Percentiles rank a stretch among this genome's conserved stretches.
Evolutionary conservation across 305 asterid species (phyloP).

Genomic region (Fraxinus platypoda): DNA sequence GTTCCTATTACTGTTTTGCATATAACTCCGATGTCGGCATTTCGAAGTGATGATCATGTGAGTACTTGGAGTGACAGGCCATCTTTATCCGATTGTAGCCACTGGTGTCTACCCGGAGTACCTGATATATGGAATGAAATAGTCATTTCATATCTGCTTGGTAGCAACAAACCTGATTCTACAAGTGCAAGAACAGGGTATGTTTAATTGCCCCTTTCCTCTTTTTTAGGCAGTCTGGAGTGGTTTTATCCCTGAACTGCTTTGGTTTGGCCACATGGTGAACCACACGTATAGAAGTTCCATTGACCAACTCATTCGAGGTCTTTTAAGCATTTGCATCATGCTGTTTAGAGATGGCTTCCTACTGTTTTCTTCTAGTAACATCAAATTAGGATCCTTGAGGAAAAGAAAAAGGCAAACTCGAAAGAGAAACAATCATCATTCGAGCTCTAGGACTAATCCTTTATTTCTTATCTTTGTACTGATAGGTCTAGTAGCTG

Average conservation of each 20-base stretch:
- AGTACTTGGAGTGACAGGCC: constrained; percentile 71
- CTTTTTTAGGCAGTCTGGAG: not conserved
- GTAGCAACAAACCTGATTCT: constrained; percentile 16
- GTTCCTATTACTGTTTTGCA: constrained; percentile 62
- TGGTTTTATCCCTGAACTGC: not conserved
- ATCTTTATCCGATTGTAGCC: constrained; percentile 73
- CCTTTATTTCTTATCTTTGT: too few species aligned
- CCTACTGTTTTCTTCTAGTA: too few species aligned
- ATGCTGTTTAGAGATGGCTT: too few species aligned
- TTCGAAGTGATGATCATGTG: constrained; percentile 74
- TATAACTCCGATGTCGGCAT: constrained; percentile 70
- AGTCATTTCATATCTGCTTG: constrained; percentile 42
- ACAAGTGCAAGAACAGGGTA: constrained; percentile 20
- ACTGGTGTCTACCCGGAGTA: constrained; percentile 83
- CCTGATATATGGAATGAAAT: constrained; percentile 77
- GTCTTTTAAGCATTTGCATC: too few species aligned
- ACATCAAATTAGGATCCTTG: too few species aligned
- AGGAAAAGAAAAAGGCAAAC: too few species aligned
- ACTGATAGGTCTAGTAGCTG: not conserved
- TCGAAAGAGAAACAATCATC: too few species aligned
- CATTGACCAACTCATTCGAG: too few species aligned
- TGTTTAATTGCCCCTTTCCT: not conserved
- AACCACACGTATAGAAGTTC: too few species aligned
- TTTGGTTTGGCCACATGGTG: too few species aligned
- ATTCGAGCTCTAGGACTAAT: too few species aligned